phyloP scores from a whole-genome alignment of 306 rosid species.

The Castanea sativa region DNA sequence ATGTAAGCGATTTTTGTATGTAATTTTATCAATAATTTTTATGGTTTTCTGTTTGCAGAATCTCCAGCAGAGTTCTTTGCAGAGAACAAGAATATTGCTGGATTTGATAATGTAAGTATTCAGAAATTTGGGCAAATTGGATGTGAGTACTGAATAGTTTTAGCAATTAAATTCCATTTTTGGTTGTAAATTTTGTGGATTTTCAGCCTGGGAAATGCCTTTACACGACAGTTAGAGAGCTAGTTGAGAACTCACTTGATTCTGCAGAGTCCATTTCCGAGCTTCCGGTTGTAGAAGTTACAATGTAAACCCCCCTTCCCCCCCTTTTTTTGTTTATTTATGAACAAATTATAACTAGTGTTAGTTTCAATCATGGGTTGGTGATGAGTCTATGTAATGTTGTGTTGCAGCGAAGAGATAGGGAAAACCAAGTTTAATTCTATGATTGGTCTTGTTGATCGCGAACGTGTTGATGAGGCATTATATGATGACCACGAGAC shows the following conservation, averaged over 20 bases:
- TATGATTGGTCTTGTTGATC: slow-evolving; percentile 93
- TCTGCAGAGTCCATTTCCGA: slow-evolving; percentile 87
- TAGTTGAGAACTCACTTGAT: slow-evolving; percentile 87
- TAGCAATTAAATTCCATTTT: not conserved
- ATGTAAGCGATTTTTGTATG: not conserved
- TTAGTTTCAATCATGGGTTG: too few species aligned
- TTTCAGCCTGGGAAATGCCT: slow-evolving; percentile 89
- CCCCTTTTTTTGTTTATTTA: not conserved
- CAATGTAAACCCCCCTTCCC: slow-evolving; percentile 47
- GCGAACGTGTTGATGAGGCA: slow-evolving; percentile 76
- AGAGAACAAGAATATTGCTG: slow-evolving; percentile 94
- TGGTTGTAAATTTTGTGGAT: slow-evolving; percentile 25
- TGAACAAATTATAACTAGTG: slow-evolving; percentile 1
- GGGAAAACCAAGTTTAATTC: slow-evolving; percentile 82
- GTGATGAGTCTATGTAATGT: slow-evolving; percentile 4
- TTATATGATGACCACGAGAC: slow-evolving; percentile 90
- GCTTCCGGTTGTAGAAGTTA: slow-evolving; percentile 89
- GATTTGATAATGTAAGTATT: slow-evolving; percentile 72
- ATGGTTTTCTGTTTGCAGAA: slow-evolving; percentile 38
- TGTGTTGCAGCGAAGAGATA: slow-evolving; percentile 78
- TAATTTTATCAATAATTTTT: not conserved
- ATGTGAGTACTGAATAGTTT: not conserved
- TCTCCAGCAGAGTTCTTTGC: slow-evolving; percentile 98
- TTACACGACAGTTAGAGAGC: slow-evolving; percentile 91
- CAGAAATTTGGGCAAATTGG: not conserved